A percentile compares a stretch with the other conserved stretches of the same genome.
Evolutionary conservation across 139 green algal genomes (phyloP).

Genomic region (Gonium pectorale): DNA sequence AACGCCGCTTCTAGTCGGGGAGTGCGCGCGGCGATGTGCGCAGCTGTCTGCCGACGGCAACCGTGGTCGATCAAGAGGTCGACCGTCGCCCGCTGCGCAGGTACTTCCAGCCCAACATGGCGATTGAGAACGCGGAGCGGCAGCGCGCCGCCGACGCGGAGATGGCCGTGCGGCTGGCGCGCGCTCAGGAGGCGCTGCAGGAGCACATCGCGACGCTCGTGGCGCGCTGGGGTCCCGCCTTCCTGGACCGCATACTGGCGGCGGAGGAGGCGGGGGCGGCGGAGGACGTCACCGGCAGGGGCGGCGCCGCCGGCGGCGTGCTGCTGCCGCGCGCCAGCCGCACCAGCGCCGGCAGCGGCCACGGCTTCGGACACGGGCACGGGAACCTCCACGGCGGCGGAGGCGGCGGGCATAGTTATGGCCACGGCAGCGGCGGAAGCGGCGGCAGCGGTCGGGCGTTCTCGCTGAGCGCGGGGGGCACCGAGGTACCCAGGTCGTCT

Average conservation of each 20-base stretch:
- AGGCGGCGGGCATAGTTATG: background rate
- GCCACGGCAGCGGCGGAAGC: background rate
- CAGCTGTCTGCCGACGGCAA: too few relatives aligned
- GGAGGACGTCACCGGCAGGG: background rate
- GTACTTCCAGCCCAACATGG: slow-evolving; percentile 32
- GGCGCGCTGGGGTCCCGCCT: slow-evolving; percentile 9
- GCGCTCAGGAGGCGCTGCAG: background rate
- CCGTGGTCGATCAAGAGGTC: too few relatives aligned
- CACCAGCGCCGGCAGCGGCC: background rate
- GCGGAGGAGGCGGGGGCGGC: background rate
- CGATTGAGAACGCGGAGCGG: background rate
- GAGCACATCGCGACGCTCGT: slow-evolving; percentile 15
- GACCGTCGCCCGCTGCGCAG: background rate
- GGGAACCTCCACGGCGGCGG: background rate
- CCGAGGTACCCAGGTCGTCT: background rate
- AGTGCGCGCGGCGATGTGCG: too few relatives aligned
- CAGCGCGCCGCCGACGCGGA: background rate
- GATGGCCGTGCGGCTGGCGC: slow-evolving; percentile 5
- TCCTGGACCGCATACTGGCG: slow-evolving; percentile 15
- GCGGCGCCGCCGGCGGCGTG: background rate
- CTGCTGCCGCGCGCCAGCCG: too few relatives aligned
- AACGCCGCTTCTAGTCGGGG: too few relatives aligned
- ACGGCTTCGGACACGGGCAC: too few relatives aligned
- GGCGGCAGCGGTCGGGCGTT: background rate
- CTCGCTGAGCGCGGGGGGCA: background rate